These are phyloP conservation scores for Eleusine coracana DNA, from an alignment of 176 grass and related monocot genomes.

Conservation along the genomic window DNA sequence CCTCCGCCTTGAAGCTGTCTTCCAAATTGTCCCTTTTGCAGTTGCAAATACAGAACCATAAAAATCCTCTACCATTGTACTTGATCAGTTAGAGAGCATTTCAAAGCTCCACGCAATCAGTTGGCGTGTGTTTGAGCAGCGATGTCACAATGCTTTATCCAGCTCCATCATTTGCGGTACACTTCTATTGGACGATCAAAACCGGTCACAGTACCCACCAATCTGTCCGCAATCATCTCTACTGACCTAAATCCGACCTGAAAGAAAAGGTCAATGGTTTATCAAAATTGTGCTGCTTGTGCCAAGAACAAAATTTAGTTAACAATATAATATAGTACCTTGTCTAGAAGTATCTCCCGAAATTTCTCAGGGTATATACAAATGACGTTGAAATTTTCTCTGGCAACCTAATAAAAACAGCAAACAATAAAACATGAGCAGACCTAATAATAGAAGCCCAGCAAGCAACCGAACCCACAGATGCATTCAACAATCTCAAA, in stretches of 20 bases:
- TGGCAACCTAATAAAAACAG: conserved; percentile 63
- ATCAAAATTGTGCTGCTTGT: neutral
- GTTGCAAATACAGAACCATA: neutral
- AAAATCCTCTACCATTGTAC: neutral
- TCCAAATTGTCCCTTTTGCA: neutral
- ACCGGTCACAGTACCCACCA: conserved; percentile 62
- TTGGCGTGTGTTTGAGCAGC: neutral
- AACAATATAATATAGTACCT: conserved; percentile 54
- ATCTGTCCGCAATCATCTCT: conserved; percentile 67
- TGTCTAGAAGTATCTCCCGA: conserved; percentile 88
- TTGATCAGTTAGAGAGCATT: neutral
- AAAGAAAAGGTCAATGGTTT: conserved; percentile 18
- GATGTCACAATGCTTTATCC: neutral
- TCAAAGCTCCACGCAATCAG: conserved; percentile 9
- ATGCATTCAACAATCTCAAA: neutral
- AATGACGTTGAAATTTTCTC: conserved; percentile 59
- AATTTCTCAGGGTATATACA: conserved; percentile 66
- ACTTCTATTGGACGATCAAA: conserved; percentile 83
- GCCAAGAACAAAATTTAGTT: conserved; percentile 1
- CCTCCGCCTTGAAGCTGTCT: neutral
- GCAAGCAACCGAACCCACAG: conserved; percentile 9
- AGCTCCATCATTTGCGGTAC: conserved; percentile 71
- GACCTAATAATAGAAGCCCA: neutral
- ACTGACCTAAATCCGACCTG: conserved; percentile 91
- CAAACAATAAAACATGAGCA: neutral